Evolutionary conservation across 1,139 yeast genomes (phyloP), one percentile per base, ranked within the genome.

Genomic region (Pichia sp.): DNA sequence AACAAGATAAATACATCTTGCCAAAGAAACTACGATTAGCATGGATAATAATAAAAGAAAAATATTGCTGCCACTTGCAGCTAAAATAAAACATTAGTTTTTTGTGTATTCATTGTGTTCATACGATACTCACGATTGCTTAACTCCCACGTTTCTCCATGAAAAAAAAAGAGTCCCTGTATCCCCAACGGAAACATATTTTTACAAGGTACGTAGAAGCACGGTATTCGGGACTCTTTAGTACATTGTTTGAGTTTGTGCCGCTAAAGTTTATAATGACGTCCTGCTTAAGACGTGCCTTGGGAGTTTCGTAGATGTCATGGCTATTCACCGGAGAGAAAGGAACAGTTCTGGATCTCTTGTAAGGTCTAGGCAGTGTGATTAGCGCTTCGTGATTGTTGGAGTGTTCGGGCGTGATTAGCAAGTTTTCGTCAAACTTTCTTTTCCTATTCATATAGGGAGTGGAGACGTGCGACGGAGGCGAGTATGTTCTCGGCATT

Each of bases 331-430:
- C 49, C 9, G 70, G 69, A 9, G 69, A 64, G 8, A 68, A 64
- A 3, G 70, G 70, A 2, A 62, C 69, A 1, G 68, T 61, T 54
- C 55, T 64, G 29, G 65, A 60, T 36, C 58, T 64, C 48, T 67
- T 67, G 27, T 30, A 7, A 7, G 59, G 45, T 17, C 50, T 50
- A 42, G 61, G 63, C 3, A 64, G 61, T 6, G 64, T 55, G 29
- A 55, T 50, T n/a, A 55, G 30, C 5, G 49, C 33, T 3, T 45
- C 45, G n/a, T 49, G 43, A 20, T 16, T 31, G 16, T 16, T 33
- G 8, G 56, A 42, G 31, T 55, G 44, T 24, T 48, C 57, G 3
- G 59, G 54, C 6, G 56, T 57, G 4, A 34, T 33, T 5, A 46
- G 45, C 6, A 54, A 38, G 5, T 54, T 53, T 8, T 49, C 54